Evolutionary conservation across 2,329 filamentous ascomycete genomes (phyloP).

Genomic region (Leptodontidium sp.): DNA sequence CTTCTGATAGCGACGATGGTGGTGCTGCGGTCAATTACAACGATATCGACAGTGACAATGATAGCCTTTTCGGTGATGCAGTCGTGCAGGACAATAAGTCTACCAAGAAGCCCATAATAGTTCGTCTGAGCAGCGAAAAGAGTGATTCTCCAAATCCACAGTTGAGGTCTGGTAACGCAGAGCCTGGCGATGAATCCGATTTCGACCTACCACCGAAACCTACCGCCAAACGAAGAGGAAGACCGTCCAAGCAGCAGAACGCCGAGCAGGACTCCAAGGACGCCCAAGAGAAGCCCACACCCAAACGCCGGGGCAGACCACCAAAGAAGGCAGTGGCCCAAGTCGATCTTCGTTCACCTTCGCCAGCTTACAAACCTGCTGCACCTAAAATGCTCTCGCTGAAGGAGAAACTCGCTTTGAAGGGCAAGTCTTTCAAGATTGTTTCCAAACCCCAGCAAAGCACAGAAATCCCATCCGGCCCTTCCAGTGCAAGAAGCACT

Average conservation of each 20-base stretch:
- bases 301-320: conserved; percentile 39
- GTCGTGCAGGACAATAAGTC: conserved; percentile 25
- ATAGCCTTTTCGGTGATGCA: conserved; percentile 41
- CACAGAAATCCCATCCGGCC: background rate
- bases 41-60: conserved; percentile 32
- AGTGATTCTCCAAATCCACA: background rate
- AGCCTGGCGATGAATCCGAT: conserved; percentile 7
- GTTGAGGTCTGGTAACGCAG: background rate
- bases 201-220: background rate
- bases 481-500: conserved; percentile 24
- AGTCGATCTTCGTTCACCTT: conserved; percentile 14
- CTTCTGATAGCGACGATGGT: conserved; percentile 25
- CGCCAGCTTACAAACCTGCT: conserved; percentile 5
- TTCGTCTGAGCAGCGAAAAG: background rate
- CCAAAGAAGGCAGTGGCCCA: conserved; percentile 32
- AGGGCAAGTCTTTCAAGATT: conserved; percentile 44
- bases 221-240: conserved; percentile 16
- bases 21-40: conserved; percentile 18
- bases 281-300: conserved; percentile 23
- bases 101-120: background rate
- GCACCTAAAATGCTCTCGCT: conserved; percentile 39
- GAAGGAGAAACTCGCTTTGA: conserved; percentile 44
- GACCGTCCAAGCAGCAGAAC: background rate
- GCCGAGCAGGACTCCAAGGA: background rate
- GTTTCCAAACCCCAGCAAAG: conserved; percentile 33